Conservation (phyloP, 805 yeast genomes). For the Candida cerambycidarum region DNA sequence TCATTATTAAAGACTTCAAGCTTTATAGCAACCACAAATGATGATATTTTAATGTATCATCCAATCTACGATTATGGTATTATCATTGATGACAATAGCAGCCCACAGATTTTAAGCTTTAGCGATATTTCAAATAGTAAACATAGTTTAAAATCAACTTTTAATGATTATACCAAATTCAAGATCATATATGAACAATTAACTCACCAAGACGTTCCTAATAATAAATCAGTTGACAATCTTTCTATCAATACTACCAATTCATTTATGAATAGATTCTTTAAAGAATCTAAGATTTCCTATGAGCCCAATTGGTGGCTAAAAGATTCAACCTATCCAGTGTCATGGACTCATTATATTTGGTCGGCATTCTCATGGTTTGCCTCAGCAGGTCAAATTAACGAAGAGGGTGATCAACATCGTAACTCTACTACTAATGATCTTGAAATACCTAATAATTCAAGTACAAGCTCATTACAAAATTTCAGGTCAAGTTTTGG, state of each 20-base stretch:
- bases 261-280: conserved; percentile 11
- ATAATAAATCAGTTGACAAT: conserved; percentile 14
- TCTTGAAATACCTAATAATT: conserved; percentile 1
- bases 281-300: conserved; percentile 4
- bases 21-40: conserved; percentile 62
- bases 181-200: conserved; percentile 28
- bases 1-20: conserved; percentile 2
- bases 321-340: conserved; percentile 42
- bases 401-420: conserved; percentile 12
- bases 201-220: conserved; percentile 1
- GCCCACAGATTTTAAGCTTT: conserved; percentile 10
- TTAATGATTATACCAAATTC: conserved; percentile 38
- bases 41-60: conserved; percentile 60
- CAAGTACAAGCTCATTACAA: conserved; percentile 7
- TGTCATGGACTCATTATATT: conserved; percentile 56
- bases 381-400: conserved; percentile 76
- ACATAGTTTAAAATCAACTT: conserved; percentile 26
- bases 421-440: background rate
- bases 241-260: conserved; percentile 26
- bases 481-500: conserved; percentile 13
- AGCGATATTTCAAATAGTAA: conserved; percentile 8
- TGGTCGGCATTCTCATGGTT: conserved; percentile 82
- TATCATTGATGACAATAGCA: conserved; percentile 19
- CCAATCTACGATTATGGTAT: conserved; percentile 50
- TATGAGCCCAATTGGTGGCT: conserved; percentile 46